Evolutionary conservation across 106 monocot species (phyloP).

Genomic region (Phalaenopsis aphrodite): DNA sequence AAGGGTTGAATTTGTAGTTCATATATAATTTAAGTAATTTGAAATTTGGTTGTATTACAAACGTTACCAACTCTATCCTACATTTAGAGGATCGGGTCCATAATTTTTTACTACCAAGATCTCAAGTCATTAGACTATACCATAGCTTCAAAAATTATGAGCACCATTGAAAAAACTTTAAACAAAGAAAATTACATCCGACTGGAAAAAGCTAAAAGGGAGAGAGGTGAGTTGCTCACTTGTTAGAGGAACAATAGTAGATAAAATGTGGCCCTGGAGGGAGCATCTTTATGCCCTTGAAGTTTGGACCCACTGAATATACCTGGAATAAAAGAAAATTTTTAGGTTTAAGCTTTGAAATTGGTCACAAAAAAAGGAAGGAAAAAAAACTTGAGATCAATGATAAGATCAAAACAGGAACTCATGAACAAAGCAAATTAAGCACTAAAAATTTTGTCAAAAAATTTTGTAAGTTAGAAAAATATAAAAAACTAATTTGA

Average conservation of each 20-base stretch:
- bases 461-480: not conserved
- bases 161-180: not conserved
- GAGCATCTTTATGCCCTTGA: slow-evolving; percentile 94
- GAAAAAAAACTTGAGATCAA: not conserved
- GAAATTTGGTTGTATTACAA: no score
- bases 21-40: no score
- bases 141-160: not conserved
- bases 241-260: slow-evolving; percentile 67
- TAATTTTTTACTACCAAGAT: not conserved
- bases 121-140: not conserved
- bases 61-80: no score
- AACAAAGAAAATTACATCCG: not conserved
- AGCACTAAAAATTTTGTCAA: not conserved
- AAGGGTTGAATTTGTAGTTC: no score
- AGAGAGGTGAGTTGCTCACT: slow-evolving; percentile 28
- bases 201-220: not conserved
- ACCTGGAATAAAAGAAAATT: slow-evolving; percentile 31
- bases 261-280: slow-evolving; percentile 91
- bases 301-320: slow-evolving; percentile 70
- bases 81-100: no score
- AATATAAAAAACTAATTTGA: not conserved
- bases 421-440: not conserved
- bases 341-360: not conserved
- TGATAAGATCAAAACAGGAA: not conserved
- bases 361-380: not conserved